These are phyloP conservation scores for Metschnikowia koreensis DNA, from an alignment of 805 yeast species.

Conservation along the genomic window DNA sequence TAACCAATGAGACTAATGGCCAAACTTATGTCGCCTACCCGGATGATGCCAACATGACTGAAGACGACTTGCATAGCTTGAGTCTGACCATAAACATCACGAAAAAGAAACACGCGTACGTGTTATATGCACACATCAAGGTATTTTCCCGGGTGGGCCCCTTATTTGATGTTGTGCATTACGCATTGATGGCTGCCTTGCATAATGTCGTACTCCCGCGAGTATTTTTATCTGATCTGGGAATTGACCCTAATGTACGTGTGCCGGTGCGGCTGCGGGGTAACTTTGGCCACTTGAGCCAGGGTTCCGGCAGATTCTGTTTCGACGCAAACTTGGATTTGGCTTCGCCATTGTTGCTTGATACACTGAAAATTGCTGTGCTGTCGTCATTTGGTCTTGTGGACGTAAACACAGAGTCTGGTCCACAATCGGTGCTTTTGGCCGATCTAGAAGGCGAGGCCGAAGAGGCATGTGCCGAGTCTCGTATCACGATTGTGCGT, in stretches of 20 bases:
- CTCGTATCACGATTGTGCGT: constrained; percentile 50
- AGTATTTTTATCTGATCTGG: constrained; percentile 56
- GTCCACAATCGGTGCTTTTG: constrained; percentile 42
- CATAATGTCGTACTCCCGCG: constrained; percentile 60
- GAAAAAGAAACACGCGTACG: constrained; percentile 35
- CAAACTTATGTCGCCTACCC: constrained; percentile 45
- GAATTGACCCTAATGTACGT: constrained; percentile 51
- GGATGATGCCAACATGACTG: constrained; percentile 45
- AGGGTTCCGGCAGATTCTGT: constrained; percentile 33
- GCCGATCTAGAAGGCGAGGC: constrained; percentile 84
- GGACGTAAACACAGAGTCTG: constrained; percentile 22
- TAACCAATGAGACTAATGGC: constrained; percentile 17
- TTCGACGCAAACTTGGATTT: constrained; percentile 46
- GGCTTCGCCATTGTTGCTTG: constrained; percentile 38
- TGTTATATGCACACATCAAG: constrained; percentile 68
- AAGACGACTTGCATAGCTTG: constrained; percentile 23
- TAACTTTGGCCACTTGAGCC: constrained; percentile 48
- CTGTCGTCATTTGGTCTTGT: constrained; percentile 62
- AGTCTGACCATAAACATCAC: constrained; percentile 19
- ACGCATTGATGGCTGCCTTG: constrained; percentile 63
- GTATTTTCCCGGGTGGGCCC: constrained; percentile 85
- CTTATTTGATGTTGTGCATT: constrained; percentile 72
- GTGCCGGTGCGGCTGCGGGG: constrained; percentile 54
- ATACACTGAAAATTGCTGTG: constrained; percentile 39
- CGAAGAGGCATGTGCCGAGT: constrained; percentile 62